Percentiles rank a stretch among this genome's conserved stretches.
Evolutionary conservation across 2,329 filamentous ascomycete genomes (phyloP).

Genomic region (Dothidotthia symphoricarpi): DNA sequence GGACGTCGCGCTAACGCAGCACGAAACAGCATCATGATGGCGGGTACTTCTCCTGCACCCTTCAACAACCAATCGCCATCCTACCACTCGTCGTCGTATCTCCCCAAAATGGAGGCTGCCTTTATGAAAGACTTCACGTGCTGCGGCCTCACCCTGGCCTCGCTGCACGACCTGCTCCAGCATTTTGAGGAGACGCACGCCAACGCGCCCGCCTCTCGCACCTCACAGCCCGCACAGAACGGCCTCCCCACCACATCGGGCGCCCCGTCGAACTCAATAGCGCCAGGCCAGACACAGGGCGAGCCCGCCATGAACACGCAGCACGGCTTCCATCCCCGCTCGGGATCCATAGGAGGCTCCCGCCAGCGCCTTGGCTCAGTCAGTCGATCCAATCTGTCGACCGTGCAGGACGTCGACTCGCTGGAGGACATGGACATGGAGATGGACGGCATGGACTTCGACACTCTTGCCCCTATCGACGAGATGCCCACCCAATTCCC

Average conservation of each 20-base stretch:
- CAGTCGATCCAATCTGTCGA: conserved; percentile 43
- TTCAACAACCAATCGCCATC: conserved; percentile 80
- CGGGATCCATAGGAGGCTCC: conserved; percentile 40
- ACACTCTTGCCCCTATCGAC: conserved; percentile 64
- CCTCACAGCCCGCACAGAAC: conserved; percentile 51
- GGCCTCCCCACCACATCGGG: conserved; percentile 33
- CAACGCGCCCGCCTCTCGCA: conserved; percentile 58
- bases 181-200: conserved; percentile 97
- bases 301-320: conserved; percentile 39
- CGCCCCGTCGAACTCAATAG: conserved; percentile 36
- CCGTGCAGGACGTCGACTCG: conserved; percentile 68
- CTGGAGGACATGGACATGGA: conserved; percentile 98
- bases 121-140: conserved; percentile 98
- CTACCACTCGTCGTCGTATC: conserved; percentile 92
- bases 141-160: conserved; percentile 84
- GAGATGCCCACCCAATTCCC: conserved; percentile 66
- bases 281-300: conserved; percentile 47
- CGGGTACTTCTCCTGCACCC: conserved; percentile 88
- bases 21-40: conserved; percentile 77
- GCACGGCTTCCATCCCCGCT: conserved; percentile 40
- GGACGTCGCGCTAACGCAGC: conserved; percentile 21
- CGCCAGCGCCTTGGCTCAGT: conserved; percentile 44
- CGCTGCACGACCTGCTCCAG: conserved; percentile 89
- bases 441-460: conserved; percentile 91
- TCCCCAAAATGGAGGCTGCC: conserved; percentile 93